A percentile compares a stretch with the other conserved stretches of the same genome.
Conservation (phyloP, 139 green algal species). For the Desmodesmus armatus region DNA sequence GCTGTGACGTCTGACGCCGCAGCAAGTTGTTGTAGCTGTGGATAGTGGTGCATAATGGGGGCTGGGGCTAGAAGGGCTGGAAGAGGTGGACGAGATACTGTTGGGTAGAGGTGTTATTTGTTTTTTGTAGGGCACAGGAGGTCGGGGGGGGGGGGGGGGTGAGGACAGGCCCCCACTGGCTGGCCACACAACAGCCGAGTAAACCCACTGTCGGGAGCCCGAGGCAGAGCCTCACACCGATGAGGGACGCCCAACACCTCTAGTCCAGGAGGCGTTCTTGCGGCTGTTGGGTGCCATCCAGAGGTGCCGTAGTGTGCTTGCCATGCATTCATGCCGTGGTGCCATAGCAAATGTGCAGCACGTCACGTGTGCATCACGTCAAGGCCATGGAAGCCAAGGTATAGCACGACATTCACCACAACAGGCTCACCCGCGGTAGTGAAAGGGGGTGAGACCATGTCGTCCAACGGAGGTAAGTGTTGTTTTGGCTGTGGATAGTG, state of each 20-base stretch:
- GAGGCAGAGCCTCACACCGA: not conserved
- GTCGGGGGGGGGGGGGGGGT: not conserved
- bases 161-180: not conserved
- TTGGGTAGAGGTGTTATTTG: not conserved
- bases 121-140: not conserved
- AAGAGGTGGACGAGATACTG: not conserved
- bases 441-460: no score
- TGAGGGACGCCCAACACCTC: not conserved
- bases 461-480: no score
- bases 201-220: not conserved
- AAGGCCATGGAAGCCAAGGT: no score
- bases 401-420: no score
- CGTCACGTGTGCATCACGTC: no score
- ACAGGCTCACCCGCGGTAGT: no score
- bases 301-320: not conserved
- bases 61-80: not conserved
- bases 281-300: not conserved
- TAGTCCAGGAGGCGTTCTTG: no score
- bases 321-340: not conserved
- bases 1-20: no score
- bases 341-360: not conserved
- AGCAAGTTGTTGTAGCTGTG: not conserved
- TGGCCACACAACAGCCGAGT: not conserved
- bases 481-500: no score
- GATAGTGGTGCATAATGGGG: not conserved